These are phyloP conservation scores for Eleusine coracana DNA, from an alignment of 176 grass and related monocot genomes.

Conservation along the genomic window DNA sequence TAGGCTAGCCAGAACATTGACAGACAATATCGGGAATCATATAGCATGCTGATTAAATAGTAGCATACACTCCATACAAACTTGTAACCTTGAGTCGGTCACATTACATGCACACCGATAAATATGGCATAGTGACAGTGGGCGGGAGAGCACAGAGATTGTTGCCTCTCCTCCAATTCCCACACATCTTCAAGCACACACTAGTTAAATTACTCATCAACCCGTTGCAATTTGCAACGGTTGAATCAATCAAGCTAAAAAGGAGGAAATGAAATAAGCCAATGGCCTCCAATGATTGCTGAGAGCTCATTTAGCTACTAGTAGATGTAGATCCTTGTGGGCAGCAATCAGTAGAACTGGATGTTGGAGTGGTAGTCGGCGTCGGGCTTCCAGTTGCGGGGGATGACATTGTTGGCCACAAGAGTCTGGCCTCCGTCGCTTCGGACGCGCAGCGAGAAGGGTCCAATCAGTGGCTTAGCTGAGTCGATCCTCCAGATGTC, in stretches of 20 bases:
- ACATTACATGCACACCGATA: conserved; percentile 20
- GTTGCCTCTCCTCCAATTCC: conserved; percentile 44
- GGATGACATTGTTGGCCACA: conserved; percentile 63
- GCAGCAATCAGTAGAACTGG: conserved; percentile 52
- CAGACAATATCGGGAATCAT: not conserved
- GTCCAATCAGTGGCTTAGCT: conserved; percentile 40
- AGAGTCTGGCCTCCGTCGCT: conserved; percentile 62
- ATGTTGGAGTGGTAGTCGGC: conserved; percentile 64
- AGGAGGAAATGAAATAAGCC: not conserved
- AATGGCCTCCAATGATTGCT: not conserved
- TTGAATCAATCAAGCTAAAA: not conserved
- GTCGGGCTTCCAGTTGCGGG: conserved; percentile 59
- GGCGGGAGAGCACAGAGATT: conserved; percentile 55
- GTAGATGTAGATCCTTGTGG: too few relatives aligned
- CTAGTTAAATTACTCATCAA: conserved; percentile 5
- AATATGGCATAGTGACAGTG: conserved; percentile 36
- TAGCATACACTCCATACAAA: conserved; percentile 31
- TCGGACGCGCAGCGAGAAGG: conserved; percentile 69
- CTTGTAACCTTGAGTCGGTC: conserved; percentile 37
- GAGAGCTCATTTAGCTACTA: conserved; percentile 5
- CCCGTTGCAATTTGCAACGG: not conserved
- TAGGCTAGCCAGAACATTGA: not conserved
- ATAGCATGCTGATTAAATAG: conserved; percentile 23
- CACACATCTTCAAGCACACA: conserved; percentile 26
- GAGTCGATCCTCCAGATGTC: conserved; percentile 60